Conservation (phyloP, 2,329 filamentous ascomycete genomes). For the Alternaria dauci region DNA sequence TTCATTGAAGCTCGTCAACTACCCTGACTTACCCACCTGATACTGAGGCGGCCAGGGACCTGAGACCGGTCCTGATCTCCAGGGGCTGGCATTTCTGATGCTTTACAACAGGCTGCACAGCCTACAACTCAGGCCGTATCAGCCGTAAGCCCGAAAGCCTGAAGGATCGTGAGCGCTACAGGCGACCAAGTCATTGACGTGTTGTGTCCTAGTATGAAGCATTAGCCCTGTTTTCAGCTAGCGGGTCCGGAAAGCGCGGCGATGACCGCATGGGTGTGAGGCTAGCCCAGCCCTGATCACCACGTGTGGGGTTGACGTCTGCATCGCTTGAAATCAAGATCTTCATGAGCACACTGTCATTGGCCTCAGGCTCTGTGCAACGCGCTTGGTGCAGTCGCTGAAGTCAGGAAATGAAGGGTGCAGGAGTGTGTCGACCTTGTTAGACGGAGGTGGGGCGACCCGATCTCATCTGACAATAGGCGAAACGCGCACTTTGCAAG, state of each 20-base stretch:
- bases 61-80: neutral
- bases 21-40: neutral
- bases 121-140: conserved; percentile 26
- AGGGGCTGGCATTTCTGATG: neutral
- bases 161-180: conserved; percentile 38
- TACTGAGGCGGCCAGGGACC: conserved; percentile 7
- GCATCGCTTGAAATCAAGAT: conserved; percentile 1
- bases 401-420: conserved; percentile 17
- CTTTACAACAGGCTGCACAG: conserved; percentile 23
- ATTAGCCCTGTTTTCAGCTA: conserved; percentile 23
- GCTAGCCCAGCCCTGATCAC: conserved; percentile 9
- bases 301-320: conserved; percentile 18
- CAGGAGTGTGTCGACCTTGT: conserved; percentile 6
- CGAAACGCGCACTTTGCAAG: conserved; percentile 12
- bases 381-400: conserved; percentile 6
- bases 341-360: neutral
- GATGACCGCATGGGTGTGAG: conserved; percentile 22
- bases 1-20: neutral
- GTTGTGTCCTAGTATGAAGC: conserved; percentile 36
- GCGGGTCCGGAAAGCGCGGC: conserved; percentile 12
- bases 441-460: conserved; percentile 18
- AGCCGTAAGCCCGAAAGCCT: conserved; percentile 37
- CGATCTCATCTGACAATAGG: conserved; percentile 16
- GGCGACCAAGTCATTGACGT: conserved; percentile 45
- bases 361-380: conserved; percentile 3